Base-by-base conservation (phyloP, 306 rosid genomes). In the Purshia tridentata region DNA sequence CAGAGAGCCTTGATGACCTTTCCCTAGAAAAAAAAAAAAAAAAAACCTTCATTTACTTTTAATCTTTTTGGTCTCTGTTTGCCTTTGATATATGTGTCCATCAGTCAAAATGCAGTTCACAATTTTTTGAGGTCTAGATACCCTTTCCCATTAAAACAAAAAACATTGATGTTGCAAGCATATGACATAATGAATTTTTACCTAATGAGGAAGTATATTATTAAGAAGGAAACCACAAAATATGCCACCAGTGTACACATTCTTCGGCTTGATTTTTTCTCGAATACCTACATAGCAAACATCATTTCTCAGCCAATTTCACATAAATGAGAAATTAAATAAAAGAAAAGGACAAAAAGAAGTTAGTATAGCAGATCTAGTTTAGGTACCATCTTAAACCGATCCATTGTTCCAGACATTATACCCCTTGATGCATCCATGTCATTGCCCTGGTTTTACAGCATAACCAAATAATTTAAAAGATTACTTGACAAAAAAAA, bases 341-440 rank as follows among this genome's bases (percentile, higher is more conserved):
- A 67, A 40, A 49, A 7, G 47, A 72, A 20, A 73, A n/a, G 57
- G 11, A 62, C 19, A 14, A 58, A 44, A 75, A 77, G 11, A 68
- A 35, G 15, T 55, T 55, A 19, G 35, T 56, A 45, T 77, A 67
- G 45, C 11, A 69, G 48, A 77, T 69, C 11, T 40, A 20, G 51
- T 35, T 52, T 13, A 4, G 29, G 39, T 85, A 94, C 99, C 97
- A 62, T 91, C 85, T 89, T 94, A 84, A 94, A 89, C 76, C 96
- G 88, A 65, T 90, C 95, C 99, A 94, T 94, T 72, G 99, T 94
- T 78, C 97, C 91, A 62, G 84, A 80, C 96, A 94, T 91, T 81
- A 89, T 74, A 70, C 97, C 99, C 88, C 97, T 88, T 74, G 97
- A 89, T 74, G 88, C 86, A 78, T 91, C 99, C 99, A 91, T 94